Conservation (phyloP, 176 grass and related monocot species). For the Rhynchospora pubera region DNA sequence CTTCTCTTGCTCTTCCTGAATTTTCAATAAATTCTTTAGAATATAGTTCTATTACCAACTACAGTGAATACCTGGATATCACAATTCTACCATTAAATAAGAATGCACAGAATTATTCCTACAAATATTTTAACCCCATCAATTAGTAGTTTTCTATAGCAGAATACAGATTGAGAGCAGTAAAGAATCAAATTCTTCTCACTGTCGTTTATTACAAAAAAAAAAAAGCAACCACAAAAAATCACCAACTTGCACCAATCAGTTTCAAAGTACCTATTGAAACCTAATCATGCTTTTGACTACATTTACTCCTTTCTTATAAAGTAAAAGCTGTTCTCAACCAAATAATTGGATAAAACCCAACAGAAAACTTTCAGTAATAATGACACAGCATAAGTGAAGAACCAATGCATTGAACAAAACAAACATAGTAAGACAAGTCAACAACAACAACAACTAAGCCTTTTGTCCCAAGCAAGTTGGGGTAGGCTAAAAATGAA, state of each 20-base stretch:
- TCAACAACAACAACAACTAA: neutral
- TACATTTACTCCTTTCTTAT: too few species aligned
- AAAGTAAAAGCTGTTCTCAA: too few species aligned
- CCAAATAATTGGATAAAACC: too few species aligned
- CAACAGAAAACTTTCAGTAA: too few species aligned
- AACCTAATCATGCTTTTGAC: too few species aligned
- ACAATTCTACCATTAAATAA: neutral
- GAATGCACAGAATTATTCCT: neutral
- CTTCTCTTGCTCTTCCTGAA: slow-evolving; percentile 14
- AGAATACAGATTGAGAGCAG: neutral
- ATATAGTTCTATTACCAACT: neutral
- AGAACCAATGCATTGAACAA: too few species aligned
- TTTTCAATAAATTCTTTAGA: neutral
- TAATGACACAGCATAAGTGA: too few species aligned
- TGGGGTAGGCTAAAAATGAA: neutral
- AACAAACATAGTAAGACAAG: neutral
- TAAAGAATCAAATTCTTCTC: neutral
- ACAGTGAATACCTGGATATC: neutral
- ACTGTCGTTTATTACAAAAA: neutral
- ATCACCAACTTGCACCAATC: neutral
- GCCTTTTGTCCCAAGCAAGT: too few species aligned
- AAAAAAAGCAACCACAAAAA: neutral
- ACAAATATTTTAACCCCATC: too few species aligned
- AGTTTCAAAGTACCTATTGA: neutral
- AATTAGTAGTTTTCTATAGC: neutral